Conservation (phyloP, 1,284 basidiomycete species). For the Nidula niveotomentosa region DNA sequence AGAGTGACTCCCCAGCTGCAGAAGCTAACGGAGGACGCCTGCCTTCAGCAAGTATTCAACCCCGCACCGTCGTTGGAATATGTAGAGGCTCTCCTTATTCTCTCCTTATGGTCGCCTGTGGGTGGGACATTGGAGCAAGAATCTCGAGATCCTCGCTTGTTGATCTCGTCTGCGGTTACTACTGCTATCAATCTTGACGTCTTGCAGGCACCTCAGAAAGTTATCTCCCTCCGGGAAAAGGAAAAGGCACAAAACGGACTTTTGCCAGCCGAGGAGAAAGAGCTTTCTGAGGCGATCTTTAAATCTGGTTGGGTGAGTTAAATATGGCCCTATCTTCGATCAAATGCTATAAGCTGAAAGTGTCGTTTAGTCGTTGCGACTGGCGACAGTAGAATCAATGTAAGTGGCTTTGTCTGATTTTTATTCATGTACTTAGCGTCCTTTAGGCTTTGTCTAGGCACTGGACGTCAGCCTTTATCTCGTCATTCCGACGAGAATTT, state of each 20-base stretch:
- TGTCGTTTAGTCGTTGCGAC: neutral
- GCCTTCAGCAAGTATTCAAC: slow-evolving; percentile 38
- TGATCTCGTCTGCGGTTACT: slow-evolving; percentile 32
- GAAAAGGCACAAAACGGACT: no score
- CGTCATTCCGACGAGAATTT: slow-evolving; percentile 25
- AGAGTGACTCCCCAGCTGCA: slow-evolving; percentile 38
- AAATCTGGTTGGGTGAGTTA: no score
- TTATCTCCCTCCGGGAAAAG: no score
- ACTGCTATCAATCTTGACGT: slow-evolving; percentile 13
- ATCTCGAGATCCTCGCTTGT: slow-evolving; percentile 34
- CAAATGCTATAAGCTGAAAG: no score
- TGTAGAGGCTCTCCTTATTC: slow-evolving; percentile 40
- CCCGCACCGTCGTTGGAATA: slow-evolving; percentile 32
- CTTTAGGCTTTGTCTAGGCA: slow-evolving; percentile 37
- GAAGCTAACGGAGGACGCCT: slow-evolving; percentile 35
- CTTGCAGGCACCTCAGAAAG: neutral
- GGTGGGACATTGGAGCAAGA: slow-evolving; percentile 22
- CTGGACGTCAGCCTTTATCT: slow-evolving; percentile 34
- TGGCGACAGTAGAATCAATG: slow-evolving; percentile 2
- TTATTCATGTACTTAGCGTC: neutral
- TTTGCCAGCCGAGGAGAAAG: no score
- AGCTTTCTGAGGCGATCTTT: no score
- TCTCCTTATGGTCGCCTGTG: slow-evolving; percentile 43
- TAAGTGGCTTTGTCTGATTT: neutral
- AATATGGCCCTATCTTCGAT: no score